Base-by-base conservation (phyloP, 176 grass and related monocot genomes). In the Rhynchospora breviuscula region DNA sequence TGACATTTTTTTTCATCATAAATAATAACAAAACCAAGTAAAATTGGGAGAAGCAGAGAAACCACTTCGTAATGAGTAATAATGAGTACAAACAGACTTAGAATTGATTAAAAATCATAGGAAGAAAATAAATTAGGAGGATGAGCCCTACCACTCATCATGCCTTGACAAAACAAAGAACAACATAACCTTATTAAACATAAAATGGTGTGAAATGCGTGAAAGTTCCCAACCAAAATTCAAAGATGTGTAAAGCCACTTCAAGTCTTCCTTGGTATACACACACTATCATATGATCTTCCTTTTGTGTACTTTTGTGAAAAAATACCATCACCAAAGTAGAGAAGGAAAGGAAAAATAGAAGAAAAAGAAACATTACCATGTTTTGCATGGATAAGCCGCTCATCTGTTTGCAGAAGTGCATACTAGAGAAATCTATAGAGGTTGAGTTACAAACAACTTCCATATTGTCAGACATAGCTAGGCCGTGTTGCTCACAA, bases 331-430 rank as follows among this genome's bases (percentile, higher is more conserved):
- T 69, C 4, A 70, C 22, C 9, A 19, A 68, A 67, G 15, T 48
- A 72, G 17, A 88, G 12, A 21, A 12, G 15, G 58, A 29, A 43
- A 68, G 59, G 52, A 62, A 44, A 11, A 19, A 48, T 10, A 21
- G 22, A 29, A 46, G 8, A 18, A 43, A 29, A 79, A 21, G 59
- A 51, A 18, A 51, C 66, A 59, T 63, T 89, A 91, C 87, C 72
- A 89, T 11, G 78, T 43, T 45, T 67, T 84, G 75, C 60, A 53
- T 78, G 21, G 83, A 78, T 83, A 76, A 79, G 53, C 49, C 47
- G 19, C 35, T 14, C 80, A 91, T 82, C 85, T 84, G 1, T 84
- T 86, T 89, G 80, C 81, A 67, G 58, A 91, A 91, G 81, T 65
- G 15, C 46, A 77, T 82, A 40, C 33, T 79, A 79, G 25, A 58